A percentile compares a stretch with the other conserved stretches of the same genome.
Conservation (phyloP, 176 grass and related monocot species). For the Carex myosuroides region DNA sequence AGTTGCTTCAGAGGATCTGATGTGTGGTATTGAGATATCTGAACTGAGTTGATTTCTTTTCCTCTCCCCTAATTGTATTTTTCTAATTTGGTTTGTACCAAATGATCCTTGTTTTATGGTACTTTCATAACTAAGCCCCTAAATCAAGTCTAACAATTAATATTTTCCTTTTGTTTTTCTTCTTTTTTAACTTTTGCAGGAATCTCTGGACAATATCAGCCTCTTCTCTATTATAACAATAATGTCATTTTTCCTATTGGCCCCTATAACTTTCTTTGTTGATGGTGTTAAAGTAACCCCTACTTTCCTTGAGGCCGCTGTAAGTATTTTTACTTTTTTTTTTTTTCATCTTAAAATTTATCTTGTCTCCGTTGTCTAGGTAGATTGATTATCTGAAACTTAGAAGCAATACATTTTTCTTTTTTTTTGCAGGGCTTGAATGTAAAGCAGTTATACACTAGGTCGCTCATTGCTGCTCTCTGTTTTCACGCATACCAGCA, state of each 20-base stretch:
- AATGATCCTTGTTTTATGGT: not conserved
- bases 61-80: not conserved
- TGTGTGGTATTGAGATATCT: not conserved
- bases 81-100: not conserved
- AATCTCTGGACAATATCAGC: constrained; percentile 80
- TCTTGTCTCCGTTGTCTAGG: not conserved
- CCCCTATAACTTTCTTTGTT: constrained; percentile 62
- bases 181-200: constrained; percentile 28
- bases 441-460: constrained; percentile 59
- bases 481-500: constrained; percentile 99
- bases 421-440: constrained; percentile 70
- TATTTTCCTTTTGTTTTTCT: constrained; percentile 10
- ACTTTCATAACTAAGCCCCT: not conserved
- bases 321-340: constrained; percentile 33
- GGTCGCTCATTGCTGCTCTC: constrained; percentile 58
- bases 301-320: constrained; percentile 61
- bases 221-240: constrained; percentile 92
- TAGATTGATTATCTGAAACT: constrained; percentile 3
- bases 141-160: not conserved
- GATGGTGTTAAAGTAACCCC: constrained; percentile 83
- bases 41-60: not conserved
- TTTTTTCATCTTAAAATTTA: not conserved
- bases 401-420: constrained; percentile 15
- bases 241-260: constrained; percentile 93
- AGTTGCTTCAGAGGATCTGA: too few relatives aligned